These are phyloP conservation scores for Amaranthus cruentus DNA, from an alignment of 148 eudicot species.

Conservation along the genomic window DNA sequence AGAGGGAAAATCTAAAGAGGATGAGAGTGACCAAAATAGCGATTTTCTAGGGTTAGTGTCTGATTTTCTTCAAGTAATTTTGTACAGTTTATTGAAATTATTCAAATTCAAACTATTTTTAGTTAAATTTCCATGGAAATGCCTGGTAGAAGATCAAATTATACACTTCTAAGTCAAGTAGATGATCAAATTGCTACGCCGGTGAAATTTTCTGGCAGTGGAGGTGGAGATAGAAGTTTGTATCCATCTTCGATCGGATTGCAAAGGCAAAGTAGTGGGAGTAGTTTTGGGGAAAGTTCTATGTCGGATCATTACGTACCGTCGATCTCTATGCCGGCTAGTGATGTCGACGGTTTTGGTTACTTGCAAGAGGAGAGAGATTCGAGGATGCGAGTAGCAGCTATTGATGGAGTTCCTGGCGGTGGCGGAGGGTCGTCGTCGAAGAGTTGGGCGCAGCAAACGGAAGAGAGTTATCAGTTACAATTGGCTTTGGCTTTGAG, in stretches of 20 bases:
- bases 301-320: constrained; percentile 60
- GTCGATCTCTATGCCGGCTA: constrained; percentile 40
- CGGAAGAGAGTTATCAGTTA: constrained; percentile 92
- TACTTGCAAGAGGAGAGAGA: constrained; percentile 30
- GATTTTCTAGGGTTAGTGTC: constrained; percentile 19
- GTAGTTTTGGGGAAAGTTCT: constrained; percentile 89
- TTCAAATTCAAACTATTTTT: background rate
- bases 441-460: constrained; percentile 97
- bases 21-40: constrained; percentile 26
- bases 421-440: constrained; percentile 45
- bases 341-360: constrained; percentile 33
- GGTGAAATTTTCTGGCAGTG: constrained; percentile 19
- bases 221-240: constrained; percentile 19
- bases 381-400: constrained; percentile 30
- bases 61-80: too few relatives aligned
- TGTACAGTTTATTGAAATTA: background rate
- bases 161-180: constrained; percentile 53
- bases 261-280: constrained; percentile 84
- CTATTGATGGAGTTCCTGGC: constrained; percentile 12
- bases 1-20: background rate
- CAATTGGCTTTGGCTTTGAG: constrained; percentile 87
- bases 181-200: constrained; percentile 40
- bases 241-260: constrained; percentile 44
- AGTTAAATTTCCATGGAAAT: constrained; percentile 44
- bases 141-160: constrained; percentile 61